A percentile compares a stretch with the other conserved stretches of the same genome.
Evolutionary conservation across 2,329 filamentous ascomycete species (phyloP).

Genomic region (Chlorencoelia australis): DNA sequence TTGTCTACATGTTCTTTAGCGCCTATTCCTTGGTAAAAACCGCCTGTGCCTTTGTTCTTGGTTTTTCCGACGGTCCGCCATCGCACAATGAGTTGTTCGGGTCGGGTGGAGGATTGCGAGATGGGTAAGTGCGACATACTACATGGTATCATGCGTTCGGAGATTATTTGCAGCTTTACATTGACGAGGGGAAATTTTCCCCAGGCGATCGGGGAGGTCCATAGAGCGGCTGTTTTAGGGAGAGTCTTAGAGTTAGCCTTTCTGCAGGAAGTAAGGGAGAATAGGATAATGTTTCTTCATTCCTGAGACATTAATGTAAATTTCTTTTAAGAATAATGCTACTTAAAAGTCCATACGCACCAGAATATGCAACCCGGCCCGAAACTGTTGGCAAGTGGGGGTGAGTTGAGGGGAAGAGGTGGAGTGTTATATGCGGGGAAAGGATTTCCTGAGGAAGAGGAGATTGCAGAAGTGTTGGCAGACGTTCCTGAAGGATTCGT

Average conservation of each 20-base stretch:
- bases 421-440: constrained; percentile 60
- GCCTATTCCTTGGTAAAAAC: constrained; percentile 33
- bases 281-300: too few species aligned
- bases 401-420: constrained; percentile 67
- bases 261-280: too few species aligned
- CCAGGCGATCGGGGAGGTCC: constrained; percentile 95
- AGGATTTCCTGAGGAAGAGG: constrained; percentile 67
- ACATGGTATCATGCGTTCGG: constrained; percentile 63
- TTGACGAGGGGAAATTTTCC: constrained; percentile 85
- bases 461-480: constrained; percentile 57
- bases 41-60: constrained; percentile 31
- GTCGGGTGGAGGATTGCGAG: constrained; percentile 28
- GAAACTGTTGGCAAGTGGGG: constrained; percentile 87
- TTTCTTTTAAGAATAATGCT: too few species aligned
- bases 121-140: too few species aligned
- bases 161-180: constrained; percentile 76
- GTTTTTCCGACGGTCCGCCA: constrained; percentile 64
- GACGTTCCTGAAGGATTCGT: constrained; percentile 52
- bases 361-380: constrained; percentile 79
- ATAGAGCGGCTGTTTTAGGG: constrained; percentile 90
- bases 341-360: too few species aligned
- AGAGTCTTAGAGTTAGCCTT: too few species aligned
- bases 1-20: constrained; percentile 40
- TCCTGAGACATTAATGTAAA: too few species aligned
- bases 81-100: constrained; percentile 80